phyloP scores from a whole-genome alignment of 257 asterid genomes.

The Jaltomata sinuosa region DNA sequence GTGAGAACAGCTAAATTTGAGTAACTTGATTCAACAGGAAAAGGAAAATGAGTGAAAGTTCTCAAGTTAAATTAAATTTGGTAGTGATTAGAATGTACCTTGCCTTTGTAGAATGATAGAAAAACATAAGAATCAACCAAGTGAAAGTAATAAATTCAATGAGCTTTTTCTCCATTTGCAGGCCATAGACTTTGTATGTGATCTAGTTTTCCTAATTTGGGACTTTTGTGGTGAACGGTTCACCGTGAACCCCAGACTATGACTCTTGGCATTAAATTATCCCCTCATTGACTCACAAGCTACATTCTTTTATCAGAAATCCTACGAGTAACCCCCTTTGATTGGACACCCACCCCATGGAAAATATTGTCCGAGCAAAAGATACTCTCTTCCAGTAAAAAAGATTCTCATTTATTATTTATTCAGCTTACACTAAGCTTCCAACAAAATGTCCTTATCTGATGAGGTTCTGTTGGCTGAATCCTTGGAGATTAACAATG shows the following conservation, averaged over 20 bases:
- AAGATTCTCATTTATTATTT: not conserved
- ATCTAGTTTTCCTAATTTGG: not conserved
- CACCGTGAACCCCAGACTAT: not conserved
- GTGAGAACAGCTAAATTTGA: constrained; percentile 22
- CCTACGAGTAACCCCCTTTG: not conserved
- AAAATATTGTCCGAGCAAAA: not conserved
- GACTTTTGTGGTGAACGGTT: not conserved
- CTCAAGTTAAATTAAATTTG: not conserved
- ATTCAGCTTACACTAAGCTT: not conserved
- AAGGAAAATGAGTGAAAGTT: not conserved
- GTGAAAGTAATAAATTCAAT: not conserved
- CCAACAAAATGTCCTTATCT: not conserved
- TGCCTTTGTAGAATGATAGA: not conserved
- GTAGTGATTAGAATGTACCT: not conserved
- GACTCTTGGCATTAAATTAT: not conserved
- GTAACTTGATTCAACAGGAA: not conserved
- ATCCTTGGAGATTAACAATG: not conserved
- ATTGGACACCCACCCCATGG: not conserved
- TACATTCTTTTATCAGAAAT: not conserved
- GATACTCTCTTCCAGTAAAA: not conserved
- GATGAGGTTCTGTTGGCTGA: not conserved
- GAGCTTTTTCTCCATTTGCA: not conserved
- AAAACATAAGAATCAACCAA: not conserved
- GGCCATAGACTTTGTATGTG: not conserved
- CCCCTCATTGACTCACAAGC: not conserved